phyloP scores from a whole-genome alignment of 2,329 filamentous ascomycete species.

The Fusarium globosum region DNA sequence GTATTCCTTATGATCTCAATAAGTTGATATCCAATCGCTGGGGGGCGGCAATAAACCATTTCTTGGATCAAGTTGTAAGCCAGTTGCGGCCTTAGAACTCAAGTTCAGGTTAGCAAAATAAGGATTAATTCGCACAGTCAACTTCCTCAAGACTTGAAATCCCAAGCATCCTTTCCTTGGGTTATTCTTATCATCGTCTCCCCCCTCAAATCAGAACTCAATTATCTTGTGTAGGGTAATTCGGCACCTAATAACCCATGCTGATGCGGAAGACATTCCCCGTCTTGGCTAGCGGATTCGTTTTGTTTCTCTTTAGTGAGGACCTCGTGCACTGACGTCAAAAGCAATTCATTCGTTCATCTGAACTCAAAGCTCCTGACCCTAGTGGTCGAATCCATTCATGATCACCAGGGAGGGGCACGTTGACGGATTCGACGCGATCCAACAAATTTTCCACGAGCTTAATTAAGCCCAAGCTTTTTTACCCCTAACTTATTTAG shows the following conservation, averaged over 20 bases:
- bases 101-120: background rate
- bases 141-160: background rate
- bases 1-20: background rate
- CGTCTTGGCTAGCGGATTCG: constrained; percentile 20
- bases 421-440: constrained; percentile 24
- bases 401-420: constrained; percentile 31
- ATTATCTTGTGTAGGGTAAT: constrained; percentile 17
- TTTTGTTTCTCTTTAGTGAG: constrained; percentile 1
- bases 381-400: constrained; percentile 10
- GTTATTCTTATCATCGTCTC: background rate
- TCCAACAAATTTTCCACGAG: constrained; percentile 2
- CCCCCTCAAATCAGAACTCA: background rate
- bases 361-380: background rate
- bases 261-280: background rate
- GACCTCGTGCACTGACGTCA: constrained; percentile 39
- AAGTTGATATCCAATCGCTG: too few relatives aligned
- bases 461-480: background rate
- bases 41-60: background rate
- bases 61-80: background rate
- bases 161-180: background rate
- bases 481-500: background rate
- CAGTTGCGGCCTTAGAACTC: background rate
- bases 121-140: too few relatives aligned
- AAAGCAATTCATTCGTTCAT: constrained; percentile 5
- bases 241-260: background rate